Evolutionary conservation across 331 rosid genomes (phyloP).

Genomic region (Ulmus americana): DNA sequence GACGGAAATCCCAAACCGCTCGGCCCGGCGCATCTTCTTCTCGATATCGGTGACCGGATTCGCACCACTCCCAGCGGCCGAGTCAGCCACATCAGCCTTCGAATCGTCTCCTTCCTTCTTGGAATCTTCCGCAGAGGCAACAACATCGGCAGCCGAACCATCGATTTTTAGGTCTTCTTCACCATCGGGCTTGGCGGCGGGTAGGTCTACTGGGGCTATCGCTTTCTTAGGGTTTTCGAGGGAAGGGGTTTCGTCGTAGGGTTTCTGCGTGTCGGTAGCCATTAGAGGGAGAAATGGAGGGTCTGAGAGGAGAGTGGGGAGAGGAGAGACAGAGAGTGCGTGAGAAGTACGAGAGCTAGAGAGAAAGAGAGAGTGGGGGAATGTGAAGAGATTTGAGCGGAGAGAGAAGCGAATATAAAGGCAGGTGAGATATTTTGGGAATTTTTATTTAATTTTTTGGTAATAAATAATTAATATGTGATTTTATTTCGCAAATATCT

Average conservation of each 20-base stretch:
- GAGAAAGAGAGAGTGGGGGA: not conserved
- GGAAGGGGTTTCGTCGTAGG: conserved; percentile 26
- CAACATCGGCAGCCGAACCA: conserved; percentile 14
- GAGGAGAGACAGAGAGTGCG: too few relatives aligned
- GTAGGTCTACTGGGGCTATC: conserved; percentile 28
- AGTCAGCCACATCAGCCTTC: conserved; percentile 18
- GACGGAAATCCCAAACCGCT: conserved; percentile 79
- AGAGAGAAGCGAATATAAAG: too few relatives aligned
- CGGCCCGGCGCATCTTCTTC: conserved; percentile 87
- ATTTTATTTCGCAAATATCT: too few relatives aligned
- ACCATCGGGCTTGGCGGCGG: conserved; percentile 21
- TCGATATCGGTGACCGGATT: conserved; percentile 46
- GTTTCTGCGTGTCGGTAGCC: conserved; percentile 47
- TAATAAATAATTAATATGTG: too few relatives aligned
- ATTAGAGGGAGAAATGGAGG: conserved; percentile 25
- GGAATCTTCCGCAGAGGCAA: conserved; percentile 15
- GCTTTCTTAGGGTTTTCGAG: conserved; percentile 52
- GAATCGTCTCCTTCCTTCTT: conserved; percentile 24
- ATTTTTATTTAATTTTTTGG: too few relatives aligned
- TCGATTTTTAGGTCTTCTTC: conserved; percentile 13
- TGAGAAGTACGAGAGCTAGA: not conserved
- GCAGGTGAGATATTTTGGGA: too few relatives aligned
- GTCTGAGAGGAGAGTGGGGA: conserved; percentile 9
- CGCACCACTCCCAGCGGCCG: conserved; percentile 14
- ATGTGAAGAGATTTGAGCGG: not conserved